Evolutionary conservation across 257 asterid species (phyloP).

Genomic region (Solanum piurae): DNA sequence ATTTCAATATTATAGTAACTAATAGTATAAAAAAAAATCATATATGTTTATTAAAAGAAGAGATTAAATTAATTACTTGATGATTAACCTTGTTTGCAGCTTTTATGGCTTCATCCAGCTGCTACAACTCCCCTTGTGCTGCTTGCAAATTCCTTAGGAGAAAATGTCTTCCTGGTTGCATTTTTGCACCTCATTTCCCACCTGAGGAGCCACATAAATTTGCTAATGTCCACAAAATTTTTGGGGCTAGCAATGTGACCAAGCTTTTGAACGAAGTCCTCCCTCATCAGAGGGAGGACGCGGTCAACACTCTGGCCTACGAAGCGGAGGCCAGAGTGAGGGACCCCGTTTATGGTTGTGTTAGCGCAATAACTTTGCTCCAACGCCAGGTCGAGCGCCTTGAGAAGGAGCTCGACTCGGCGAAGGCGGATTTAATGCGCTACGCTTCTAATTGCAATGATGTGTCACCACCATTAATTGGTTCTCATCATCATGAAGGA

Average conservation of each 20-base stretch:
- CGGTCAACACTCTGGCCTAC: slow-evolving; percentile 33
- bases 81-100: not conserved
- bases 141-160: slow-evolving; percentile 46
- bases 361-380: slow-evolving; percentile 34
- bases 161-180: slow-evolving; percentile 29
- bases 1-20: not conserved
- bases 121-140: slow-evolving; percentile 40
- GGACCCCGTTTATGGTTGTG: slow-evolving; percentile 45
- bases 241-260: slow-evolving; percentile 35
- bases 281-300: slow-evolving; percentile 40
- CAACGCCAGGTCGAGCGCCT: slow-evolving; percentile 32
- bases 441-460: not conserved
- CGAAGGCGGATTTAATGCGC: slow-evolving; percentile 25
- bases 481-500: not conserved
- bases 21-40: not conserved
- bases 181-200: slow-evolving; percentile 34
- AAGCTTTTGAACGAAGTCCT: slow-evolving; percentile 35
- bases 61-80: not conserved
- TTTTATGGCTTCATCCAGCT: slow-evolving; percentile 35
- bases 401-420: slow-evolving; percentile 29
- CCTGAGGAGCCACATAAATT: slow-evolving; percentile 46
- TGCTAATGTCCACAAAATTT: slow-evolving; percentile 38
- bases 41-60: not conserved
- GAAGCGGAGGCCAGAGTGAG: slow-evolving; percentile 43
- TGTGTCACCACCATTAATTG: not conserved